These are phyloP conservation scores for Dactylorhiza incarnata DNA, from an alignment of 106 monocot species.

Conservation along the genomic window DNA sequence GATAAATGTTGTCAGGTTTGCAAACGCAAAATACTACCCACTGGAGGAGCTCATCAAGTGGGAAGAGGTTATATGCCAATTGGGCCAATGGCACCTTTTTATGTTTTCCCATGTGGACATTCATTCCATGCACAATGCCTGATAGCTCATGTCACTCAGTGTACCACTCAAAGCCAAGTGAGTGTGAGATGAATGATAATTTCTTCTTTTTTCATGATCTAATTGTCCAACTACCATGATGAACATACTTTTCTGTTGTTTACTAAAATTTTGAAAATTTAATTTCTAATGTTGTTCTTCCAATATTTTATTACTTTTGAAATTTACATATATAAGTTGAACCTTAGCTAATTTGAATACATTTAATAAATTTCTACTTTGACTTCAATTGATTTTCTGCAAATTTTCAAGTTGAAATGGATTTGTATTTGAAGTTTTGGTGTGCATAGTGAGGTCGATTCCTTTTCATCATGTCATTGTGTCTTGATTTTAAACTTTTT, in stretches of 20 bases:
- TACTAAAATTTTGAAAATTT: not conserved
- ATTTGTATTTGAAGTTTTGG: not conserved
- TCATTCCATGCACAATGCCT: constrained; percentile 88
- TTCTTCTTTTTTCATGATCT: not conserved
- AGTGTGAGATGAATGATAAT: constrained; percentile 12
- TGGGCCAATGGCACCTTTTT: constrained; percentile 77
- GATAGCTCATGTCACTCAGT: constrained; percentile 71
- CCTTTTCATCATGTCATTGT: not conserved
- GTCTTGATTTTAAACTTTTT: not conserved
- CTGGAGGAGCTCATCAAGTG: constrained; percentile 43
- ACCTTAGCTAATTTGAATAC: not conserved
- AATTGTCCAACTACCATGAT: not conserved
- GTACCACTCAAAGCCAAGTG: constrained; percentile 55
- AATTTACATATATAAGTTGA: not conserved
- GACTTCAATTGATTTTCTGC: not conserved
- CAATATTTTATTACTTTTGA: not conserved
- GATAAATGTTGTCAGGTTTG: constrained; percentile 37
- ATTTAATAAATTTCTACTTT: not conserved
- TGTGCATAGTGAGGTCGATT: not conserved
- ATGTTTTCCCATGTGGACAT: constrained; percentile 96
- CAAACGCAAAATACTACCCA: constrained; percentile 70
- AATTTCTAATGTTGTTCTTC: not conserved
- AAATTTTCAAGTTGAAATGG: not conserved
- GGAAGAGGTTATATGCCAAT: constrained; percentile 56
- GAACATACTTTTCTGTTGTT: not conserved